Percentiles rank a stretch among this genome's conserved stretches.
Conservation (phyloP, 345 rosid species). For the Lepidium didymum region DNA sequence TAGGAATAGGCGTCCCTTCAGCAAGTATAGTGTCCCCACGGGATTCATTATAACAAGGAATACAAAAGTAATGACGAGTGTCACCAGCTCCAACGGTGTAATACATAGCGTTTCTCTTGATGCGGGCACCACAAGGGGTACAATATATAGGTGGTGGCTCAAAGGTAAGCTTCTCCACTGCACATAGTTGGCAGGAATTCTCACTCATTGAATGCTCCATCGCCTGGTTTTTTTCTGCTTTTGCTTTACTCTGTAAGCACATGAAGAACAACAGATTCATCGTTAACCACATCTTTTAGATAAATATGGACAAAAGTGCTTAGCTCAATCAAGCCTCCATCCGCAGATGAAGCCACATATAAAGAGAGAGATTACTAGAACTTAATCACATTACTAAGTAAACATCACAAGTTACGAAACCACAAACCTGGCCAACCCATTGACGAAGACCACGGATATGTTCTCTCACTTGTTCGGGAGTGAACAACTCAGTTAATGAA, state of each 20-base stretch:
- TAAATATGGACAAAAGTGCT: neutral
- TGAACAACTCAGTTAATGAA: conserved; percentile 93
- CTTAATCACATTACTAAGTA: neutral
- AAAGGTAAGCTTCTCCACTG: conserved; percentile 99
- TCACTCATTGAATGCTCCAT: conserved; percentile 99
- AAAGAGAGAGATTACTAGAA: neutral
- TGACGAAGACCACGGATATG: conserved; percentile 91
- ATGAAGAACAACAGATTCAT: neutral
- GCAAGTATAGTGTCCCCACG: conserved; percentile 77
- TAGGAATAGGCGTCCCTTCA: conserved; percentile 72
- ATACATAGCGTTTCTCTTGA: conserved; percentile 97
- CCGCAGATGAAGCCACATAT: neutral
- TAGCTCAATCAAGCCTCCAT: conserved; percentile 1
- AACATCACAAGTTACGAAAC: neutral
- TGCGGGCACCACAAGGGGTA: conserved; percentile 96
- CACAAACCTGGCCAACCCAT: conserved; percentile 98
- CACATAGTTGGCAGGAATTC: conserved; percentile 98
- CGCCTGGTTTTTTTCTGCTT: conserved; percentile 97
- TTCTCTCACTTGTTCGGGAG: conserved; percentile 93
- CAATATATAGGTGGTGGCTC: conserved; percentile 99
- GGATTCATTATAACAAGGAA: conserved; percentile 94
- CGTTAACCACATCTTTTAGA: neutral
- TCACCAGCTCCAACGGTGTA: conserved; percentile 97
- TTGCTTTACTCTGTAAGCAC: conserved; percentile 80
- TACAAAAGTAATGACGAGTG: conserved; percentile 91